These are phyloP conservation scores for Skeletonema menzelii DNA, from an alignment of 108 stramenopile species.

Conservation along the genomic window DNA sequence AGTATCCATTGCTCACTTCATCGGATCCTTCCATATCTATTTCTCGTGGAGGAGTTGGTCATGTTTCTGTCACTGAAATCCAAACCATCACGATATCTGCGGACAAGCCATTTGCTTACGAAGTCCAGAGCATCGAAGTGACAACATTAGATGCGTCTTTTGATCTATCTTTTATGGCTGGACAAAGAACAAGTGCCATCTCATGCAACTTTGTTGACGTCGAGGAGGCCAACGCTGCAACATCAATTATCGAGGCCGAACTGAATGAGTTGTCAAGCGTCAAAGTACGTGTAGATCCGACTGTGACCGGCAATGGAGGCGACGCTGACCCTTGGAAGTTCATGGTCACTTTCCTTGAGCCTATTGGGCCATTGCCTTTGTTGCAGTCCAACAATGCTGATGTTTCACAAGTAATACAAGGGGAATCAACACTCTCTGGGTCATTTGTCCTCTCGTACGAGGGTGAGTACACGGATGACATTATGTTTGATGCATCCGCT, in stretches of 20 bases:
- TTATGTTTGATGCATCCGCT: constrained; percentile 71
- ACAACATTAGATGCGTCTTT: constrained; percentile 15
- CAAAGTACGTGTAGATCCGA: constrained; percentile 22
- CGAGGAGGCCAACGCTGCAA: constrained; percentile 13
- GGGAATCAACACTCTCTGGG: constrained; percentile 58
- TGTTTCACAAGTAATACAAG: constrained; percentile 44
- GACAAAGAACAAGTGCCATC: constrained; percentile 16
- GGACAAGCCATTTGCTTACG: constrained; percentile 58
- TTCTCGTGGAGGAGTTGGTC: constrained; percentile 27
- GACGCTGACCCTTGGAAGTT: constrained; percentile 26
- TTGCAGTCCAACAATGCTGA: constrained; percentile 34
- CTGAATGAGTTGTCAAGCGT: constrained; percentile 26
- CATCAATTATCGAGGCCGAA: constrained; percentile 8
- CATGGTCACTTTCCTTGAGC: constrained; percentile 61
- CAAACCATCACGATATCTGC: constrained; percentile 72
- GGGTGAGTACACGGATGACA: constrained; percentile 56
- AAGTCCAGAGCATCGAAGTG: constrained; percentile 55
- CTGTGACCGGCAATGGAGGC: constrained; percentile 10
- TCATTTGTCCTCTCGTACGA: constrained; percentile 73
- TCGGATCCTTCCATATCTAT: constrained; percentile 37
- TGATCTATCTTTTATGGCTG: constrained; percentile 29
- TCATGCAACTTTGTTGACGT: constrained; percentile 27
- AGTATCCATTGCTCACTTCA: constrained; percentile 47
- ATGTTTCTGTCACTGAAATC: constrained; percentile 68
- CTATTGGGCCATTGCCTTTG: constrained; percentile 66